Percentiles rank a stretch among this genome's conserved stretches.
Evolutionary conservation across 257 asterid species (phyloP).

Genomic region (Capsicum rhomboideum): DNA sequence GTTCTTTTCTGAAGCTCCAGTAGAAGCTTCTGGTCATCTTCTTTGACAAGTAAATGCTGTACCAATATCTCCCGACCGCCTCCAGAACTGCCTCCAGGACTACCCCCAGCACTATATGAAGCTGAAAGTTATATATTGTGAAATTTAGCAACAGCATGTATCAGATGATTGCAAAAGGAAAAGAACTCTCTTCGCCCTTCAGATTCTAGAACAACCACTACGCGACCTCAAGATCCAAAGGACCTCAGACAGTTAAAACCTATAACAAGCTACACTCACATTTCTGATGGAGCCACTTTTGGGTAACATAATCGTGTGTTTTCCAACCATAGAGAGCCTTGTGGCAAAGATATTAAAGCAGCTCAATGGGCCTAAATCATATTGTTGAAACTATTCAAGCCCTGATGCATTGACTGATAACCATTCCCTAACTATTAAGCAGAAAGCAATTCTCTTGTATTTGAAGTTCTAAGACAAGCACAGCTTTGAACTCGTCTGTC

Average conservation of each 20-base stretch:
- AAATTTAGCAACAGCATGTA: background rate
- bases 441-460: too few relatives aligned
- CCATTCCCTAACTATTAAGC: too few relatives aligned
- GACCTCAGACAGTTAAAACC: background rate
- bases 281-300: background rate
- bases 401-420: too few relatives aligned
- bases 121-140: conserved; percentile 35
- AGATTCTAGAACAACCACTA: background rate
- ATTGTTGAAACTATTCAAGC: too few relatives aligned
- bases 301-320: too few relatives aligned
- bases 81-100: conserved; percentile 38
- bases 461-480: too few relatives aligned
- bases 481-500: too few relatives aligned
- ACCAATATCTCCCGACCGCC: conserved; percentile 72
- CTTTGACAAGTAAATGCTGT: conserved; percentile 93
- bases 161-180: background rate
- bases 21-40: conserved; percentile 75
- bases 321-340: too few relatives aligned
- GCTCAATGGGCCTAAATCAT: too few relatives aligned
- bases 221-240: background rate
- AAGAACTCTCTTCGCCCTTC: background rate
- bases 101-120: conserved; percentile 49
- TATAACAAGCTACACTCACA: background rate
- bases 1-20: conserved; percentile 66
- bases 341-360: too few relatives aligned